Evolutionary conservation across 176 grass and related monocot genomes (phyloP).

Genomic region (Miscanthus lutarioriparius): DNA sequence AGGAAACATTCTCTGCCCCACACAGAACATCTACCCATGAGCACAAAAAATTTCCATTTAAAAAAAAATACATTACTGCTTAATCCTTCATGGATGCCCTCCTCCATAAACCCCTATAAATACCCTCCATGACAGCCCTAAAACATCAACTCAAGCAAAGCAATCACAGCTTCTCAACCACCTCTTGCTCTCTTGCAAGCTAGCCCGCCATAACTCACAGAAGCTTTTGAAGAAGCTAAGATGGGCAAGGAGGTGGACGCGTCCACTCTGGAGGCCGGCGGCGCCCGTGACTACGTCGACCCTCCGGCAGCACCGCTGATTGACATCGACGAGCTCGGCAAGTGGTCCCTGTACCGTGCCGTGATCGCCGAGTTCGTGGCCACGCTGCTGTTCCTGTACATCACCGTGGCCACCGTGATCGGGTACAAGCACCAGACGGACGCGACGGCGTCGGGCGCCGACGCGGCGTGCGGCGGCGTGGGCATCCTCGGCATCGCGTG

Average conservation of each 20-base stretch:
- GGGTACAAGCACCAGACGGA: constrained; percentile 56
- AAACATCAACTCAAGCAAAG: constrained; percentile 14
- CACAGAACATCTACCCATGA: background rate
- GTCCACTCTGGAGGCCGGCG: constrained; percentile 29
- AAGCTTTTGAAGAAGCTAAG: background rate
- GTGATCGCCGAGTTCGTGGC: constrained; percentile 69
- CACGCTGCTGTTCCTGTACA: constrained; percentile 61
- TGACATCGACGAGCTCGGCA: constrained; percentile 53
- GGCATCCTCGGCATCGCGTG: constrained; percentile 72
- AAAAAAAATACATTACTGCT: background rate
- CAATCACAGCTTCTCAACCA: background rate
- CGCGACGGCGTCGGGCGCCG: background rate
- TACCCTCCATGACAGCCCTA: background rate
- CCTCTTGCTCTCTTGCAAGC: background rate
- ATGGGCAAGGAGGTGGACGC: constrained; percentile 53
- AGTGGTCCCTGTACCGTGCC: constrained; percentile 67
- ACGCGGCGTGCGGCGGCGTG: constrained; percentile 59
- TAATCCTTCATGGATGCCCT: background rate
- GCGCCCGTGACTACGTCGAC: constrained; percentile 40
- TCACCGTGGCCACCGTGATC: constrained; percentile 51
- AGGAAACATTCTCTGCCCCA: background rate
- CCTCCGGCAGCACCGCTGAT: constrained; percentile 47
- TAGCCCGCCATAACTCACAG: background rate
- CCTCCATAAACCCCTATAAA: constrained; percentile 38
- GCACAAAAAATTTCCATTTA: background rate